Conservation (phyloP, 176 grass and related monocot genomes). For the Oryza brachyantha region DNA sequence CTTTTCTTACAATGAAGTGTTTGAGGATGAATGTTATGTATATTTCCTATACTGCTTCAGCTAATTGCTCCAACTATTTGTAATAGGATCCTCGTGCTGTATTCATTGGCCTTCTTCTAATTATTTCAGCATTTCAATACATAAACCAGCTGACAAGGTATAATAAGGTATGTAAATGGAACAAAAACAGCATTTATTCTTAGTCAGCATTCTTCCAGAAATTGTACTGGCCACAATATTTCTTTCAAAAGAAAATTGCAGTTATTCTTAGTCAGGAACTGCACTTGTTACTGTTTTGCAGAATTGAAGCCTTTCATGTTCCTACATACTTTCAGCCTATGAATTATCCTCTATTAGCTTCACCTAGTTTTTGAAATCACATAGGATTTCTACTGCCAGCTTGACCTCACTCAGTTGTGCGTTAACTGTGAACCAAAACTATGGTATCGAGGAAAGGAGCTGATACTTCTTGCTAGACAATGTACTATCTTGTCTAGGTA, state of each 20-base stretch:
- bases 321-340: neutral
- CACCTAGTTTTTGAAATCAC: constrained; percentile 1
- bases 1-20: neutral
- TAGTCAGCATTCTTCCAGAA: neutral
- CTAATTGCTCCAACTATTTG: constrained; percentile 13
- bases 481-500: neutral
- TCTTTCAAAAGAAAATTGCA: neutral
- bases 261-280: neutral
- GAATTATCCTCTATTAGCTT: neutral
- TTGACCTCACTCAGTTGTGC: neutral
- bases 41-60: neutral
- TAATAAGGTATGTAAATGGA: constrained; percentile 61
- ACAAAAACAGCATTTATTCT: neutral
- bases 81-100: constrained; percentile 85
- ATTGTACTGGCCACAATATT: neutral
- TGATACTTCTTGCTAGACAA: neutral
- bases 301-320: neutral
- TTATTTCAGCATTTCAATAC: constrained; percentile 93
- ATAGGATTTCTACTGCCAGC: neutral
- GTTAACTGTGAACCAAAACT: neutral
- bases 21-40: constrained; percentile 8
- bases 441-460: neutral
- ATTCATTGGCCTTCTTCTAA: constrained; percentile 82
- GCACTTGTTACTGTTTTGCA: neutral
- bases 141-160: constrained; percentile 79